phyloP scores from a whole-genome alignment of 192 early-diverging fungal genomes.

The Coemansia sp. region DNA sequence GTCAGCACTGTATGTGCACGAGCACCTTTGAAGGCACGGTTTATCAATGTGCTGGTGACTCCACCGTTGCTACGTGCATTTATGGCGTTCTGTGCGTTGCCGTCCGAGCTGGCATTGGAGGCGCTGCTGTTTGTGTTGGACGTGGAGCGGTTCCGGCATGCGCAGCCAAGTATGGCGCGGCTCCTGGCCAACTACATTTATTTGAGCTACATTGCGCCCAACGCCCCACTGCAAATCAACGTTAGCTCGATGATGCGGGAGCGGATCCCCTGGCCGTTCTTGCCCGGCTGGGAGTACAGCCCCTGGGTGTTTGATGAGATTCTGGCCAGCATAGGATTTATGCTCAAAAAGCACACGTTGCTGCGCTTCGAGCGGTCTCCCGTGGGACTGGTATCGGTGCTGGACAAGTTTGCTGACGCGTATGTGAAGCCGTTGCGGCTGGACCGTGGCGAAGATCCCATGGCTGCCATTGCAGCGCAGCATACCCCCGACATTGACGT shows the following conservation, averaged over 20 bases:
- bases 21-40: slow-evolving; percentile 49
- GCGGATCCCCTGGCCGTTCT: slow-evolving; percentile 70
- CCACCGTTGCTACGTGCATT: slow-evolving; percentile 36
- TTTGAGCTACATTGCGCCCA: slow-evolving; percentile 66
- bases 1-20: slow-evolving; percentile 21
- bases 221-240: slow-evolving; percentile 70
- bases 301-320: slow-evolving; percentile 78
- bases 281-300: slow-evolving; percentile 56
- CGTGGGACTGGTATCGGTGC: slow-evolving; percentile 37
- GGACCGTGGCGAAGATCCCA: slow-evolving; percentile 37
- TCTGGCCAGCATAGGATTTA: slow-evolving; percentile 71
- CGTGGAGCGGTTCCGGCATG: slow-evolving; percentile 70
- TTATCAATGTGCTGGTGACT: slow-evolving; percentile 45
- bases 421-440: slow-evolving; percentile 33
- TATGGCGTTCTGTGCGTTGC: slow-evolving; percentile 48
- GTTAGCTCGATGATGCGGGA: slow-evolving; percentile 66
- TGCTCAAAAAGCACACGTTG: slow-evolving; percentile 72
- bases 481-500: slow-evolving; percentile 52
- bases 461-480: slow-evolving; percentile 36
- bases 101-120: slow-evolving; percentile 74
- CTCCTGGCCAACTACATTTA: slow-evolving; percentile 71
- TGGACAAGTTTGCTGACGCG: slow-evolving; percentile 20
- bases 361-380: slow-evolving; percentile 67
- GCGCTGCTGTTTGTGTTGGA: slow-evolving; percentile 81
- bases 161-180: slow-evolving; percentile 50